Evolutionary conservation across 306 rosid genomes (phyloP).

Genomic region (Malus orientalis): DNA sequence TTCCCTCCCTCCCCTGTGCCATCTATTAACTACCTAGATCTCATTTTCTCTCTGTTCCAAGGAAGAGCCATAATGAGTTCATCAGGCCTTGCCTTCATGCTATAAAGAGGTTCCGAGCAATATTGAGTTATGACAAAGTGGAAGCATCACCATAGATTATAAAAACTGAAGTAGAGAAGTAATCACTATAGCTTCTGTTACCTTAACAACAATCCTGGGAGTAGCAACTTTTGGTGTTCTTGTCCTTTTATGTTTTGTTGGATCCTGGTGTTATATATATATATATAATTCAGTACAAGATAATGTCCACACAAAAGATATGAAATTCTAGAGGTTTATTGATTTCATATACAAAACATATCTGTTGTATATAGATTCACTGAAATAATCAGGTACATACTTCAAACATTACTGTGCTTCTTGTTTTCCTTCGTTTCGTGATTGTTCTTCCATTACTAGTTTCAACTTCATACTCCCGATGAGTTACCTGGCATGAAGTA

Average conservation of each 20-base stretch:
- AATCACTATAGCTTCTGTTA: constrained; percentile 23
- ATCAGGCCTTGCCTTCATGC: not conserved
- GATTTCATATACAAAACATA: not conserved
- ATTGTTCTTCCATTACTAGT: constrained; percentile 88
- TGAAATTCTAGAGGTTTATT: constrained; percentile 6
- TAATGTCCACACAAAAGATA: constrained; percentile 2
- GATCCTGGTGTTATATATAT: constrained; percentile 40
- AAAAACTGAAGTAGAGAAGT: not conserved
- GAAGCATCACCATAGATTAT: not conserved
- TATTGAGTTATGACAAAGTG: too few relatives aligned
- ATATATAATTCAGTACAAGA: constrained; percentile 11
- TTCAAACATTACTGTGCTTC: constrained; percentile 92
- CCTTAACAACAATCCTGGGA: constrained; percentile 66
- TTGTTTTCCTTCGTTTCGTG: constrained; percentile 82
- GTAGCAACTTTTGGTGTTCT: constrained; percentile 63
- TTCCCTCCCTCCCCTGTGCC: too few relatives aligned
- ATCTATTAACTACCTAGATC: too few relatives aligned
- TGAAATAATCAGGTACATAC: constrained; percentile 35
- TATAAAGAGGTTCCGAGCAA: not conserved
- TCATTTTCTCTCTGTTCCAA: not conserved
- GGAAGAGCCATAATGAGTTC: not conserved
- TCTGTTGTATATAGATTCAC: not conserved
- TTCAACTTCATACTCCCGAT: constrained; percentile 87
- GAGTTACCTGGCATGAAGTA: constrained; percentile 60
- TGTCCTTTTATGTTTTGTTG: constrained; percentile 52